A percentile compares a stretch with the other conserved stretches of the same genome.
Conservation (phyloP, 331 rosid species). For the Pyrus hybrid region DNA sequence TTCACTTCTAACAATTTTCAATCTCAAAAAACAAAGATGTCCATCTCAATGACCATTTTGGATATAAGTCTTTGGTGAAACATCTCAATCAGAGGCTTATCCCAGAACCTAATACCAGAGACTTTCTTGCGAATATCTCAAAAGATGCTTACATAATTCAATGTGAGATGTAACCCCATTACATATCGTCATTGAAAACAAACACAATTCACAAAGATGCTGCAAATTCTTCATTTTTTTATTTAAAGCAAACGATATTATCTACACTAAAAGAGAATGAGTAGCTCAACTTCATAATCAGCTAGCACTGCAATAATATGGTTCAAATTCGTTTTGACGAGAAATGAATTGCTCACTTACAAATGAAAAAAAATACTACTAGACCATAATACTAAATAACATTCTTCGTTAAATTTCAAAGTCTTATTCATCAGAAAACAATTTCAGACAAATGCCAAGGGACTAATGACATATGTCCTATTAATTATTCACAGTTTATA, state of each 20-base stretch:
- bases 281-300: too few species aligned
- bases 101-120: neutral
- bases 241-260: too few species aligned
- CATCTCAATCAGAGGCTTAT: neutral
- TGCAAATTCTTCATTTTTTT: too few species aligned
- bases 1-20: too few species aligned
- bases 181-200: neutral
- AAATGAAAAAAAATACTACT: fast-evolving
- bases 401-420: neutral
- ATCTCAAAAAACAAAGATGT: too few species aligned
- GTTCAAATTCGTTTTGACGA: fast-evolving
- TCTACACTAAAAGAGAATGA: fast-evolving
- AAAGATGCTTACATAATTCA: neutral
- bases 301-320: too few species aligned
- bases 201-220: neutral
- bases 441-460: neutral
- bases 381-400: fast-evolving
- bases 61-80: neutral
- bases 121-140: neutral
- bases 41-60: too few species aligned
- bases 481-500: too few species aligned
- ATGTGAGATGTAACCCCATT: neutral
- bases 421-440: neutral
- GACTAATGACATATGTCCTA: too few species aligned
- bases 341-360: fast-evolving